Conservation (phyloP, 2,329 filamentous ascomycete species). For the Fusarium newnesense region DNA sequence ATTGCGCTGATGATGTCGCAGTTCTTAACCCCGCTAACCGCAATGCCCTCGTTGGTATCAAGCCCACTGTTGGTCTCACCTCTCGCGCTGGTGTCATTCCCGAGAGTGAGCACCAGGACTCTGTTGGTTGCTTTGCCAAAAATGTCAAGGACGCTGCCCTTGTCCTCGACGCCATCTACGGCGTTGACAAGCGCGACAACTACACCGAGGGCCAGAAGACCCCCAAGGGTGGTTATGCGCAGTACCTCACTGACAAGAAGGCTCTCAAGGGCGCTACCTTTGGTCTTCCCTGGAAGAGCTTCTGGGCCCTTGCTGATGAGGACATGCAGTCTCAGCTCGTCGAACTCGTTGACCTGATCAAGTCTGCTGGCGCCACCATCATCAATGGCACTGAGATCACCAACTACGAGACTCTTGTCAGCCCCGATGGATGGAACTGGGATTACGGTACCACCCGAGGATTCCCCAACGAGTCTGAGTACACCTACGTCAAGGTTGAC, state of each 20-base stretch:
- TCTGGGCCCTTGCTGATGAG: conserved; percentile 71
- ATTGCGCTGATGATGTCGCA: conserved; percentile 28
- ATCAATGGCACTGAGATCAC: conserved; percentile 77
- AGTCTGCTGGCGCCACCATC: conserved; percentile 71
- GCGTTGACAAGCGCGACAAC: conserved; percentile 70
- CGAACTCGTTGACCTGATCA: conserved; percentile 59
- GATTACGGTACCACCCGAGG: conserved; percentile 72
- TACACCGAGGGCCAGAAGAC: conserved; percentile 70
- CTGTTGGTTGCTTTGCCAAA: conserved; percentile 73
- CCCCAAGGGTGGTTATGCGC: conserved; percentile 65
- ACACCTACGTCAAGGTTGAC: conserved; percentile 76
- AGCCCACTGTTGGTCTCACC: conserved; percentile 79
- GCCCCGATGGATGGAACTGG: conserved; percentile 78
- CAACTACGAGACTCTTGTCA: conserved; percentile 68
- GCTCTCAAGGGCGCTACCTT: conserved; percentile 71
- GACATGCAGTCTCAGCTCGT: conserved; percentile 66
- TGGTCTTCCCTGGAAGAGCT: conserved; percentile 76
- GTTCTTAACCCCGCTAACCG: conserved; percentile 78
- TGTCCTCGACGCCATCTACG: conserved; percentile 75
- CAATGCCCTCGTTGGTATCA: conserved; percentile 77
- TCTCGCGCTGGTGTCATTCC: conserved; percentile 73
- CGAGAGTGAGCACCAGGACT: conserved; percentile 74
- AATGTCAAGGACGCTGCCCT: conserved; percentile 76
- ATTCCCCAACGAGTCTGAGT: conserved; percentile 77
- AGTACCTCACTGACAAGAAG: conserved; percentile 63